Percentiles rank a stretch among this genome's conserved stretches.
Conservation (phyloP, 2,329 filamentous ascomycete species). For the Fusarium papillatum region DNA sequence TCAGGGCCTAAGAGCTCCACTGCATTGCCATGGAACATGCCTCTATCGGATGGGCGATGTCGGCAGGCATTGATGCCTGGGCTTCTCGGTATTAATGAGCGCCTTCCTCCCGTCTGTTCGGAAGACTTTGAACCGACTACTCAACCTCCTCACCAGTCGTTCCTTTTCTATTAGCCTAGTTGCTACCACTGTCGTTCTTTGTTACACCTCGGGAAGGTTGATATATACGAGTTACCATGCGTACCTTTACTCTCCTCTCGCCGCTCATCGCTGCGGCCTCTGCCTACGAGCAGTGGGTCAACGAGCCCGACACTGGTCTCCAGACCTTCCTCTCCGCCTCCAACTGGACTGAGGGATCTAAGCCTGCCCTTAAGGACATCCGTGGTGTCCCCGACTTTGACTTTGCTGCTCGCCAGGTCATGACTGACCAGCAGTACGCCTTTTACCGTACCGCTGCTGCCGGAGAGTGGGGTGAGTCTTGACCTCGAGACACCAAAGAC, state of each 20-base stretch:
- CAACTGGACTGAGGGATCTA: constrained; percentile 50
- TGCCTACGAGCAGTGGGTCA: constrained; percentile 48
- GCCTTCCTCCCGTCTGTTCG: background rate
- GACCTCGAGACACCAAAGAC: background rate
- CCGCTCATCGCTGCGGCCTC: constrained; percentile 43
- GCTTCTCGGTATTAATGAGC: constrained; percentile 11
- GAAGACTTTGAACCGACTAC: background rate
- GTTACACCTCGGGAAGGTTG: constrained; percentile 23
- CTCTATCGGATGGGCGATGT: background rate
- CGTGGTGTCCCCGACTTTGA: constrained; percentile 64
- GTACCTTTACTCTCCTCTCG: constrained; percentile 23
- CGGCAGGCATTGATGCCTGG: too few species aligned
- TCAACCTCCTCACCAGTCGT: background rate
- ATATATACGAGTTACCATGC: constrained; percentile 22
- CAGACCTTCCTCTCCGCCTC: constrained; percentile 41
- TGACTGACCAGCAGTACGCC: constrained; percentile 57
- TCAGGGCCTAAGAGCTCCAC: constrained; percentile 33
- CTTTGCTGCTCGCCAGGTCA: constrained; percentile 59
- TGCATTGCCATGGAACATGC: constrained; percentile 2
- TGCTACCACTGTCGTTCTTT: constrained; percentile 20
- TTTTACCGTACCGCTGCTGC: constrained; percentile 64
- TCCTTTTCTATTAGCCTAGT: constrained; percentile 13
- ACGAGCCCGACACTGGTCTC: constrained; percentile 53
- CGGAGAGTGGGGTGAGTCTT: constrained; percentile 56
- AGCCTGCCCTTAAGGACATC: constrained; percentile 56